Evolutionary conservation across 352 stramenopile species (phyloP).

Genomic region (Elongisporangium prolatum): DNA sequence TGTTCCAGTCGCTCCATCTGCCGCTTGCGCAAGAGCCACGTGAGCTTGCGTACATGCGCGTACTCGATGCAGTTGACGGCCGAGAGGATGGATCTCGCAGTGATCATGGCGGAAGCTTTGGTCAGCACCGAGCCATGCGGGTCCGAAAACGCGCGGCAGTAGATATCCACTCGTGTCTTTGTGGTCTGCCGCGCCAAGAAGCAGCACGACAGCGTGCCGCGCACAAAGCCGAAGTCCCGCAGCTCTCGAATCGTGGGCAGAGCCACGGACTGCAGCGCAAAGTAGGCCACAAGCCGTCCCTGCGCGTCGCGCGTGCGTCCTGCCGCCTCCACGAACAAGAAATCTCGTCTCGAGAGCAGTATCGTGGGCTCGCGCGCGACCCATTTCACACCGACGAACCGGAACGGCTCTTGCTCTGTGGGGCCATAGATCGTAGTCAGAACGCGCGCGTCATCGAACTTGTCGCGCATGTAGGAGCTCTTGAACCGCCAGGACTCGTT

Average conservation of each 20-base stretch:
- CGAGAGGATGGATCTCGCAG: slow-evolving; percentile 35
- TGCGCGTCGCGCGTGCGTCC: slow-evolving; percentile 27
- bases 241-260: slow-evolving; percentile 33
- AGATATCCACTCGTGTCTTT: slow-evolving; percentile 30
- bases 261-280: slow-evolving; percentile 47
- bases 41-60: slow-evolving; percentile 54
- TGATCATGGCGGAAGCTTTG: slow-evolving; percentile 29
- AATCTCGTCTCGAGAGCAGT: slow-evolving; percentile 26
- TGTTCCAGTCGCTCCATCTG: slow-evolving; percentile 23
- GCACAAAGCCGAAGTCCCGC: slow-evolving; percentile 31
- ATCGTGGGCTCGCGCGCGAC: slow-evolving; percentile 9
- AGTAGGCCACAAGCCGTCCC: slow-evolving; percentile 35
- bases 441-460: slow-evolving; percentile 11
- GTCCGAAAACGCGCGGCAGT: slow-evolving; percentile 44
- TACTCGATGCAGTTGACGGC: slow-evolving; percentile 38
- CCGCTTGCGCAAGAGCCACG: slow-evolving; percentile 28
- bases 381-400: slow-evolving; percentile 14
- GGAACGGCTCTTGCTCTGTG: slow-evolving; percentile 9
- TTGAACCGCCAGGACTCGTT: slow-evolving; percentile 11
- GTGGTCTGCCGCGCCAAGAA: slow-evolving; percentile 36
- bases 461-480: slow-evolving; percentile 10
- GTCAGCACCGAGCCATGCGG: slow-evolving; percentile 38
- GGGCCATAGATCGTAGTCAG: slow-evolving; percentile 6
- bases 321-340: slow-evolving; percentile 41
- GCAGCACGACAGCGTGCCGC: slow-evolving; percentile 41